These are phyloP conservation scores for Vitellaria paradoxa DNA, from an alignment of 179 eudicot species.

Conservation along the genomic window DNA sequence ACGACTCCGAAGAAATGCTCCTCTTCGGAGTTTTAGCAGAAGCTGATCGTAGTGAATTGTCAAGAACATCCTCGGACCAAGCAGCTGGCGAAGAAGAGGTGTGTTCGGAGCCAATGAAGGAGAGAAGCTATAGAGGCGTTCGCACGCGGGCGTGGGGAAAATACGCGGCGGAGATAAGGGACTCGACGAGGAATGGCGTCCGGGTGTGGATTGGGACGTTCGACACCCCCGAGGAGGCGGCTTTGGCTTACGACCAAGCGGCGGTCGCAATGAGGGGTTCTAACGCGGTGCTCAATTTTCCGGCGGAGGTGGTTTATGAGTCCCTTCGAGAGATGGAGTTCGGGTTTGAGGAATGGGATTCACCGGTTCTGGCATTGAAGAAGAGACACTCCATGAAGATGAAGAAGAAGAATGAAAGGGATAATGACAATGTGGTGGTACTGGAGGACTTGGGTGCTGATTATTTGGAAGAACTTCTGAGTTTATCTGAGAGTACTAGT, in stretches of 20 bases:
- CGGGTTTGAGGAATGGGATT: not conserved
- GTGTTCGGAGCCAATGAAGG: not conserved
- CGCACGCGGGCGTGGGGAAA: not conserved
- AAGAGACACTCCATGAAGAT: slow-evolving; percentile 2
- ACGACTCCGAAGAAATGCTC: slow-evolving; percentile 17
- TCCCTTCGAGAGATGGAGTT: not conserved
- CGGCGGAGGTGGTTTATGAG: not conserved
- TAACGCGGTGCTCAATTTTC: not conserved
- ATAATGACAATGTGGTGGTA: not conserved
- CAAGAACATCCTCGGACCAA: not conserved
- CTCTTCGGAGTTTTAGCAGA: not conserved
- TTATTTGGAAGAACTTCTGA: not conserved
- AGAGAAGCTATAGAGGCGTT: not conserved
- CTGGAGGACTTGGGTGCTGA: not conserved
- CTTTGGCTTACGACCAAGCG: slow-evolving; percentile 4
- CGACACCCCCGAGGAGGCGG: not conserved
- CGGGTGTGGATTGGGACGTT: slow-evolving; percentile 6
- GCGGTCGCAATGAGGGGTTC: slow-evolving; percentile 7
- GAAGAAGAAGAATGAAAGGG: not conserved
- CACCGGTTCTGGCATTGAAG: slow-evolving; percentile 5
- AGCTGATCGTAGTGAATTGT: not conserved
- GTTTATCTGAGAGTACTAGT: not conserved
- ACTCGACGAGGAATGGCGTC: slow-evolving; percentile 1
- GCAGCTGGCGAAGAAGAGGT: not conserved
- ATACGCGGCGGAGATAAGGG: slow-evolving; percentile 9